Conservation (phyloP, 176 grass and related monocot genomes). For the Pontederia paniculata region DNA sequence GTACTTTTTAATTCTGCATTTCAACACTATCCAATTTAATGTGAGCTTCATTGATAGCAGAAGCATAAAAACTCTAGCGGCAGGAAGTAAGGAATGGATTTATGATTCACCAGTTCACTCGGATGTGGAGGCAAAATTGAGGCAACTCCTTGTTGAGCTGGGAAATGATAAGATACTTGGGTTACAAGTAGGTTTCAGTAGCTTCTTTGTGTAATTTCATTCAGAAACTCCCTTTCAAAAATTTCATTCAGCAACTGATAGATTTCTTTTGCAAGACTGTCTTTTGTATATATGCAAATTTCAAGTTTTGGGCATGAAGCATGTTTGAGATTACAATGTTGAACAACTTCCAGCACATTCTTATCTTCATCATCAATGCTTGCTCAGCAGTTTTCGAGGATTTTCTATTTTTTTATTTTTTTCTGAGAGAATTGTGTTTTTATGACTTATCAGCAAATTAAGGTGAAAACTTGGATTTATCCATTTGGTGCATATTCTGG, state of each 20-base stretch:
- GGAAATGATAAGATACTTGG: slow-evolving; percentile 90
- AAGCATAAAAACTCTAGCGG: slow-evolving; percentile 26
- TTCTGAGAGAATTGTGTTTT: too few relatives aligned
- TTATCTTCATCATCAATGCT: too few relatives aligned
- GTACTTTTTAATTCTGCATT: neutral
- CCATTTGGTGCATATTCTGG: too few relatives aligned
- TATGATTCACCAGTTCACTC: slow-evolving; percentile 79
- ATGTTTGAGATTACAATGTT: too few relatives aligned
- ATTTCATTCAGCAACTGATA: neutral
- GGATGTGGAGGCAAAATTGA: slow-evolving; percentile 73
- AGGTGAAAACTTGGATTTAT: too few relatives aligned
- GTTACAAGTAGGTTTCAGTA: slow-evolving; percentile 55
- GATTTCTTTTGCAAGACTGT: too few relatives aligned
- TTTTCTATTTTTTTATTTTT: too few relatives aligned
- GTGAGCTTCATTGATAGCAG: slow-evolving; percentile 29
- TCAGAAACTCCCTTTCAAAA: neutral
- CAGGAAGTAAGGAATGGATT: slow-evolving; percentile 50
- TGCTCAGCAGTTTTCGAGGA: too few relatives aligned
- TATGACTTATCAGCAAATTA: too few relatives aligned
- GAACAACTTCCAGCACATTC: too few relatives aligned
- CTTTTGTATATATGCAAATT: too few relatives aligned
- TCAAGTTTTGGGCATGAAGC: too few relatives aligned
- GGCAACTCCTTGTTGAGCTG: slow-evolving; percentile 56
- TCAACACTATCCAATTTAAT: neutral
- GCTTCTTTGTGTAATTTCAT: neutral